phyloP scores from a whole-genome alignment of 768 basidiomycete species.

The Tricholoma furcatifolium region DNA sequence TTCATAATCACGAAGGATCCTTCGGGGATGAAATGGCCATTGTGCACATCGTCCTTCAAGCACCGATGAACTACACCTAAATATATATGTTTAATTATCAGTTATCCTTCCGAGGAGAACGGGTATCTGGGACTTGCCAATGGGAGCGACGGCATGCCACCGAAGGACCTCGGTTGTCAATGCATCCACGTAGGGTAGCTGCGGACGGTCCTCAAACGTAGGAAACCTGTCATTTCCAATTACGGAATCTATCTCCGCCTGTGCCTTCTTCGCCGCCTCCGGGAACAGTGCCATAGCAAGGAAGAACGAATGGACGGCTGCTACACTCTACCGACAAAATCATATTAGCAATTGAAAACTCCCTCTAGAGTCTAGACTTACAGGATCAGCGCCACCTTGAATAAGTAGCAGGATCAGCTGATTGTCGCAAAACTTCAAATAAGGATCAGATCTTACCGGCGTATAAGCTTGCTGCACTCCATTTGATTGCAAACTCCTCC shows the following conservation, averaged over 20 bases:
- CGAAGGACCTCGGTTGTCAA: conserved; percentile 57
- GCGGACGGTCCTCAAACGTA: conserved; percentile 40
- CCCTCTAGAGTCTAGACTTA: background rate
- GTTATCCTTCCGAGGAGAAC: background rate
- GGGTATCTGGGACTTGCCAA: conserved; percentile 26
- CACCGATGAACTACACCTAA: conserved; percentile 53
- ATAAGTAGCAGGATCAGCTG: background rate
- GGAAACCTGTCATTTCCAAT: conserved; percentile 22
- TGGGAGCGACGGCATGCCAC: conserved; percentile 46
- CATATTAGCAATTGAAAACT: background rate
- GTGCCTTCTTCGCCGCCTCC: conserved; percentile 7
- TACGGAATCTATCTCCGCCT: conserved; percentile 10
- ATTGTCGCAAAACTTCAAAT: background rate
- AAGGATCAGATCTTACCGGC: conserved; percentile 41
- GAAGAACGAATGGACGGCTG: conserved; percentile 5
- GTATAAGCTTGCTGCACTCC: conserved; percentile 47
- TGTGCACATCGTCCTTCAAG: conserved; percentile 58
- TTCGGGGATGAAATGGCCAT: conserved; percentile 62
- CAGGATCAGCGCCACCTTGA: conserved; percentile 9
- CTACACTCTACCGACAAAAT: background rate
- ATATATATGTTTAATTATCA: background rate
- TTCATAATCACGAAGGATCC: conserved; percentile 52
- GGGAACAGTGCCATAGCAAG: conserved; percentile 12
- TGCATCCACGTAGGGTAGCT: conserved; percentile 60
- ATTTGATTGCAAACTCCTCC: conserved; percentile 39